Conservation (phyloP, 495 filamentous ascomycete genomes). For the Talaromyces proteolyticus region DNA sequence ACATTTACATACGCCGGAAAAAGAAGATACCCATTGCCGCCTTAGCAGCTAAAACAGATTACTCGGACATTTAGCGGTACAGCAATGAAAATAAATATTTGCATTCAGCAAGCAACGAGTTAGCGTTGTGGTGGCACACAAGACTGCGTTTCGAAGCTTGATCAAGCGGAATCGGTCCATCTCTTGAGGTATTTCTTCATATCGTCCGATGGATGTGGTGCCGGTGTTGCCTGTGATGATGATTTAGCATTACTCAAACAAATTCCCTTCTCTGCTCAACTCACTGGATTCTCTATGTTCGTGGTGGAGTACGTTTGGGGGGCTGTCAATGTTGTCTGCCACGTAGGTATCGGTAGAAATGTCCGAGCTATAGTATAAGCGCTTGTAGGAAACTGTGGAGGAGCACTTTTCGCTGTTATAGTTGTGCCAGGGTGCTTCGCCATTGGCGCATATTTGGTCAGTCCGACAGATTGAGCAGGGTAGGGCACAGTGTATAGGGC, state of each 20-base stretch:
- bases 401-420: conserved; percentile 52
- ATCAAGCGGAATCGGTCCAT: conserved; percentile 45
- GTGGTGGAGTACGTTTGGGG: conserved; percentile 47
- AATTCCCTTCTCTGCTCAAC: conserved; percentile 13
- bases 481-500: conserved; percentile 50
- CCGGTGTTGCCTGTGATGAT: conserved; percentile 31
- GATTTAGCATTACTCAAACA: conserved; percentile 1
- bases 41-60: neutral
- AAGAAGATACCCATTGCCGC: neutral
- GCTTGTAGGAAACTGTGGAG: conserved; percentile 58
- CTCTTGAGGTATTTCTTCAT: conserved; percentile 52
- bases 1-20: neutral
- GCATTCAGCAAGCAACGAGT: too few relatives aligned
- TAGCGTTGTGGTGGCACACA: too few relatives aligned
- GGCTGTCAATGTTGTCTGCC: conserved; percentile 57
- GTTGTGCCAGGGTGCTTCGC: conserved; percentile 58
- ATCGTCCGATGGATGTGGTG: conserved; percentile 42
- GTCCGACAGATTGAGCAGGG: conserved; percentile 50
- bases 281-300: conserved; percentile 61
- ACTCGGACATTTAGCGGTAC: too few relatives aligned
- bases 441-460: conserved; percentile 68
- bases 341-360: conserved; percentile 46
- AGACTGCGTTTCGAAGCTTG: neutral
- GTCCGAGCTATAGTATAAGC: conserved; percentile 52
- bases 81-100: too few relatives aligned